These are phyloP conservation scores for Obelidium mucronatum DNA, from an alignment of 192 early-diverging fungal species.

Conservation along the genomic window DNA sequence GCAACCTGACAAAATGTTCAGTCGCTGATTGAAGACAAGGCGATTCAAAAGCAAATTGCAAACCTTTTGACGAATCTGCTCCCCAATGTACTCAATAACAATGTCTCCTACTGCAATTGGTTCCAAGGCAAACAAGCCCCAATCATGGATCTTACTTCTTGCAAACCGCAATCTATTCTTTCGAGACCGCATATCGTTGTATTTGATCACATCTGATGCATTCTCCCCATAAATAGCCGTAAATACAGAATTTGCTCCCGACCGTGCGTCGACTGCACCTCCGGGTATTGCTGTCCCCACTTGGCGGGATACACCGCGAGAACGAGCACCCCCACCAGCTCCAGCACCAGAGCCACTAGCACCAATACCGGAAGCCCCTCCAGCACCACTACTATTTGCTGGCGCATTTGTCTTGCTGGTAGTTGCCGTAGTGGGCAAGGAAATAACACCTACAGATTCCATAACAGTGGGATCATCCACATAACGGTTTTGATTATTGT, in stretches of 20 bases:
- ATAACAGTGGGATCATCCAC: conserved; percentile 9
- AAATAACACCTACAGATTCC: conserved; percentile 25
- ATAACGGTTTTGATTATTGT: conserved; percentile 23
- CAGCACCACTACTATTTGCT: neutral
- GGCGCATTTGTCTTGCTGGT: conserved; percentile 64
- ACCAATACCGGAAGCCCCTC: neutral
- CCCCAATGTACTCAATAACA: conserved; percentile 99
- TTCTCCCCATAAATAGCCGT: conserved; percentile 33
- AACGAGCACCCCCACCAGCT: conserved; percentile 25
- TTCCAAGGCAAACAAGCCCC: conserved; percentile 96
- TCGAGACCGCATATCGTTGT: conserved; percentile 91
- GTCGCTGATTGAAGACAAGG: neutral
- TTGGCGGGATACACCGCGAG: conserved; percentile 29
- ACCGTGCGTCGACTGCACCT: conserved; percentile 8
- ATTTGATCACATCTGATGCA: conserved; percentile 76
- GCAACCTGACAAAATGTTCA: conserved; percentile 57
- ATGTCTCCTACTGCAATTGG: conserved; percentile 93
- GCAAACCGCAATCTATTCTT: conserved; percentile 92
- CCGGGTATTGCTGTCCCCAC: neutral
- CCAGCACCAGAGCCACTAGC: conserved; percentile 1
- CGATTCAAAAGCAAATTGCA: conserved; percentile 4
- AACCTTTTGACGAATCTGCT: conserved; percentile 92
- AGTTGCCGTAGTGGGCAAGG: conserved; percentile 36
- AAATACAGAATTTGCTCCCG: conserved; percentile 22
- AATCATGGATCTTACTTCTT: conserved; percentile 96